These are phyloP conservation scores for Scheffersomyces stambukii DNA, from an alignment of 1,139 yeast species.

Conservation along the genomic window DNA sequence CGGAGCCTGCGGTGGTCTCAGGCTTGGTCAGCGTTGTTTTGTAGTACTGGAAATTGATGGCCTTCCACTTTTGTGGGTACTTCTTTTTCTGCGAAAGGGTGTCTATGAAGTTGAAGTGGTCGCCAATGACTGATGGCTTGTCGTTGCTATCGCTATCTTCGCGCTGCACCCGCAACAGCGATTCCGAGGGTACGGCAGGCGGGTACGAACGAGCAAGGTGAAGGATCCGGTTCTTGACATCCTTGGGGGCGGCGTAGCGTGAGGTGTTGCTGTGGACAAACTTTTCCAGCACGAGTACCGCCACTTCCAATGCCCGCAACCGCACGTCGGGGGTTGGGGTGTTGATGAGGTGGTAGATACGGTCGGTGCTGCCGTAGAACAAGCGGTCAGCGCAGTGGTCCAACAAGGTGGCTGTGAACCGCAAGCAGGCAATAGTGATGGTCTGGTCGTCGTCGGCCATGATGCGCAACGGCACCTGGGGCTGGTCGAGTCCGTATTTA, in stretches of 20 bases:
- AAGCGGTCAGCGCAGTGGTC: constrained; percentile 68
- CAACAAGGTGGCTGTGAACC: constrained; percentile 59
- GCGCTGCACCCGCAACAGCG: constrained; percentile 13
- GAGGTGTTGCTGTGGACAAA: constrained; percentile 41
- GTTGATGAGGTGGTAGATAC: constrained; percentile 56
- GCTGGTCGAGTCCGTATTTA: constrained; percentile 52
- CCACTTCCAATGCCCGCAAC: constrained; percentile 60
- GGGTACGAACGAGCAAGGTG: constrained; percentile 56
- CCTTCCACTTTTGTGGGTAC: constrained; percentile 57
- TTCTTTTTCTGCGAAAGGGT: constrained; percentile 43
- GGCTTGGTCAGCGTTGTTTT: constrained; percentile 14
- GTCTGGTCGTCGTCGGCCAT: constrained; percentile 44
- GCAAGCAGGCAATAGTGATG: constrained; percentile 49
- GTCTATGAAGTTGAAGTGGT: constrained; percentile 54
- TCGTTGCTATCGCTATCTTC: constrained; percentile 8
- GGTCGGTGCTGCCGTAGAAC: constrained; percentile 64
- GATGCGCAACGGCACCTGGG: constrained; percentile 41
- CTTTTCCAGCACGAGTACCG: constrained; percentile 57
- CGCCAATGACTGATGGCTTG: constrained; percentile 29
- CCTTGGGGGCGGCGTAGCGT: constrained; percentile 41
- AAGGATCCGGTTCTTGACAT: constrained; percentile 41
- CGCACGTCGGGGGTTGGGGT: constrained; percentile 59
- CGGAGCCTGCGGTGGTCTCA: background rate
- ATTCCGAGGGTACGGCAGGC: constrained; percentile 43
- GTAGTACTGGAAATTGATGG: constrained; percentile 54